Conservation (phyloP, 768 basidiomycete species). For the Thelephora aurantiotincta region DNA sequence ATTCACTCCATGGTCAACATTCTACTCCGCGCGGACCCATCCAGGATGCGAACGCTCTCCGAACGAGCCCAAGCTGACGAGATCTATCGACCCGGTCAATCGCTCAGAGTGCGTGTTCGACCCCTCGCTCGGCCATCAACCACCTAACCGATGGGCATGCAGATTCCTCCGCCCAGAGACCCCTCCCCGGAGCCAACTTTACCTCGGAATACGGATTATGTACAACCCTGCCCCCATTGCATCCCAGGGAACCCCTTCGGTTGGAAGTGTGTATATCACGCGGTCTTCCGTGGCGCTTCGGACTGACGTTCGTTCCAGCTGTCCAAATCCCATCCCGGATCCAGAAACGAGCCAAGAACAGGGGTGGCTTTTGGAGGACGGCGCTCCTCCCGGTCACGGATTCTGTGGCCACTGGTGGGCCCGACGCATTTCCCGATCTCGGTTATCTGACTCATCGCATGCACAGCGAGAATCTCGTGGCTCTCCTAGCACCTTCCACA, state of each 20-base stretch:
- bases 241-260: constrained; percentile 52
- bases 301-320: constrained; percentile 14
- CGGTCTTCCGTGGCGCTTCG: no score
- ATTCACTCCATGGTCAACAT: constrained; percentile 62
- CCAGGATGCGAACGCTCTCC: constrained; percentile 47
- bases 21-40: constrained; percentile 56
- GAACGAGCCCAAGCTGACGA: constrained; percentile 78
- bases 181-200: constrained; percentile 65
- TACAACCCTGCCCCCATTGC: constrained; percentile 75
- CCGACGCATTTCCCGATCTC: neutral
- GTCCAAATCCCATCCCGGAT: constrained; percentile 69
- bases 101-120: constrained; percentile 40
- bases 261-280: constrained; percentile 27
- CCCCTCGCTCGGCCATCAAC: constrained; percentile 1
- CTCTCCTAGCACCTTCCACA: constrained; percentile 59
- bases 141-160: constrained; percentile 1
- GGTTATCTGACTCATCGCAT: neutral
- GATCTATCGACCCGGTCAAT: constrained; percentile 47
- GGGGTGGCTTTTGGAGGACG: constrained; percentile 70
- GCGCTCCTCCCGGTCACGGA: constrained; percentile 64
- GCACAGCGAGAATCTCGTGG: constrained; percentile 62
- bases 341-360: constrained; percentile 51
- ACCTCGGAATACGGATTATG: constrained; percentile 45
- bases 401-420: constrained; percentile 73
- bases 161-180: constrained; percentile 70